Evolutionary conservation across 176 grass and related monocot species (phyloP), one percentile per base, ranked within the genome.

Genomic region (Avena sativa): DNA sequence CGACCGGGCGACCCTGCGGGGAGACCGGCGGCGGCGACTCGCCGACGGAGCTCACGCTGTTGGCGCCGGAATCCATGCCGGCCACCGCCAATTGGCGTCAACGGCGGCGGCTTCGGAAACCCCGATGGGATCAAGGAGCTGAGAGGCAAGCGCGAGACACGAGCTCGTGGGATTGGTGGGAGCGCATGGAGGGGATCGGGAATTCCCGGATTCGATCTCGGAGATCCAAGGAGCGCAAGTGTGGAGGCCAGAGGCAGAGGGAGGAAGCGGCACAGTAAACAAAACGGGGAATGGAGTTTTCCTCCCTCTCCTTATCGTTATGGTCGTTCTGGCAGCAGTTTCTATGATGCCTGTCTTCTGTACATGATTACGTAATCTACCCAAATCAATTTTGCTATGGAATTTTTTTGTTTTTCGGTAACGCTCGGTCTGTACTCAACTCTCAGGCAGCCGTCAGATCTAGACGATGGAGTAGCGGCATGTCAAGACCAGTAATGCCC

Each of bases 21-120:
- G 86, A 81, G 46, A 49, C 67, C 32, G 81, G 79, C 59, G 70
- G 74, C 4, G 82, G 86, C 2, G 86, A 86, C 46, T 88, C 86
- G 59, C 62, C 71, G 71, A 71, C 83, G 19, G 62, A 79, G 53
- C 57, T 48, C 0, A 56, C 23, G 86, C 78, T 78, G 63, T 88
- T 91, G 86, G 78, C 63, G 86, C 63, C 79, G 19, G 90, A 91
- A 82, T 88, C 90, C 90, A 88, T 91, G 52, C 20, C 70, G 81
- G 17, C 43, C 77, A 47, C 76, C 28, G 81, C 50, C 50, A 85
- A 85, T 63, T 85, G 69, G 30, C 86, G 63, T 44, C 77, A 69
- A 68, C 47, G 48, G 73, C 73, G 70, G 53, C 84, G 72, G 69
- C 40, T 74, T 57, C 2, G 63, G 51, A 57, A 34, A 46, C 28